Conservation (phyloP, 179 eudicot species). For the Beta lomatogona region DNA sequence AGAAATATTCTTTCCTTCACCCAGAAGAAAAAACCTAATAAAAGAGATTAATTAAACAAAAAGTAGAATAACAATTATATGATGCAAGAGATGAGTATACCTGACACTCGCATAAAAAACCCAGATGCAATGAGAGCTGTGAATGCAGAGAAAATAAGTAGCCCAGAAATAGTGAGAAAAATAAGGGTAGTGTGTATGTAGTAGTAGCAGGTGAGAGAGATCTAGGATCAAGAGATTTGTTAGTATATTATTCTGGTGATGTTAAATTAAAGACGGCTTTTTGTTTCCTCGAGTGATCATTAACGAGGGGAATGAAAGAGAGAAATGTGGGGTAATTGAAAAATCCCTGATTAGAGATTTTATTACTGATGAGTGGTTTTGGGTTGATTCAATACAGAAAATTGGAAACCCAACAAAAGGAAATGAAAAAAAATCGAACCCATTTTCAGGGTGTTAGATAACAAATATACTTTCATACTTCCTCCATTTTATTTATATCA, state of each 20-base stretch:
- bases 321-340: no score
- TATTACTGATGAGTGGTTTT: no score
- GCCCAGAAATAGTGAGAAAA: not conserved
- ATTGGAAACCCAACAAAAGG: no score
- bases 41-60: not conserved
- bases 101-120: conserved; percentile 2
- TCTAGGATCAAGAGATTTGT: conserved; percentile 17
- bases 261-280: no score
- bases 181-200: not conserved
- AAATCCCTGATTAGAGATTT: no score
- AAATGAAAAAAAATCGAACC: no score
- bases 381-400: no score
- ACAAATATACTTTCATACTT: no score
- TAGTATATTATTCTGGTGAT: not conserved
- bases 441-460: no score
- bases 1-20: not conserved
- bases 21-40: not conserved
- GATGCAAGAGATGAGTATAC: conserved; percentile 7
- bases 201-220: conserved; percentile 21
- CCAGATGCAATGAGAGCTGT: conserved; percentile 24
- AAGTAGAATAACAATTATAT: not conserved
- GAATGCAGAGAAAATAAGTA: not conserved
- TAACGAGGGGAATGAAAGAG: no score
- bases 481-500: no score
- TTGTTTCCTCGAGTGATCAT: no score